Evolutionary conservation across 106 monocot genomes (phyloP).

Genomic region (Dactylorhiza incarnata): DNA sequence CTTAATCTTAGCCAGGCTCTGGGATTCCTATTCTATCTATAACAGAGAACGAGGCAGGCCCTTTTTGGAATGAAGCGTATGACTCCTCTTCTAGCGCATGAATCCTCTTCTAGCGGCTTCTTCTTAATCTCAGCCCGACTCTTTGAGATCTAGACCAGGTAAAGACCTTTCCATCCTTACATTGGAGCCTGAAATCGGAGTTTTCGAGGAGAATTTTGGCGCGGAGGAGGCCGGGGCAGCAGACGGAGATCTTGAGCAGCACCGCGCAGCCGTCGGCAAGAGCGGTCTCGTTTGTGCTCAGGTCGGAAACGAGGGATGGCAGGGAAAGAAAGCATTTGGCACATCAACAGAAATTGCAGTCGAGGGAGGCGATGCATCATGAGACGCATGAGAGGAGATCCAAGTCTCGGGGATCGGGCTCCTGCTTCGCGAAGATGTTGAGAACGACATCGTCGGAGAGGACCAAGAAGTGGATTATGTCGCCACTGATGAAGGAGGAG

Average conservation of each 20-base stretch:
- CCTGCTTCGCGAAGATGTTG: conserved; percentile 51
- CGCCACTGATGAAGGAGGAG: neutral
- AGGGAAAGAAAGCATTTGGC: conserved; percentile 30
- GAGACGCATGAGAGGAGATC: conserved; percentile 53
- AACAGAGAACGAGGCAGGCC: too few species aligned
- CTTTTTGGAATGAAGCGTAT: too few species aligned
- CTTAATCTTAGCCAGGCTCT: too few species aligned
- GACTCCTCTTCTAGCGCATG: too few species aligned
- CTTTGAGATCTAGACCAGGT: too few species aligned
- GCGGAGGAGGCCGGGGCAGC: conserved; percentile 79
- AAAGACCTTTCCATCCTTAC: conserved; percentile 40
- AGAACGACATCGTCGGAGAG: conserved; percentile 69
- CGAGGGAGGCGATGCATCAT: conserved; percentile 45
- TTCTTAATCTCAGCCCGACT: too few species aligned
- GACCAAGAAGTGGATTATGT: conserved; percentile 14
- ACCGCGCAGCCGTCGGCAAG: conserved; percentile 35
- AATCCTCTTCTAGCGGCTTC: too few species aligned
- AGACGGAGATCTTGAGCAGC: conserved; percentile 82
- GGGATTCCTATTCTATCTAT: too few species aligned
- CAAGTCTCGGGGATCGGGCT: conserved; percentile 72
- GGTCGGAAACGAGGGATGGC: conserved; percentile 20
- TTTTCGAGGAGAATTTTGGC: conserved; percentile 77
- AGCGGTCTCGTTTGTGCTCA: neutral
- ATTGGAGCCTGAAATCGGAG: conserved; percentile 82
- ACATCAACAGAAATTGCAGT: conserved; percentile 34